These are phyloP conservation scores for Lunularia cruciata DNA, from an alignment of 225 moss, liverwort and hornwort species.

Conservation along the genomic window DNA sequence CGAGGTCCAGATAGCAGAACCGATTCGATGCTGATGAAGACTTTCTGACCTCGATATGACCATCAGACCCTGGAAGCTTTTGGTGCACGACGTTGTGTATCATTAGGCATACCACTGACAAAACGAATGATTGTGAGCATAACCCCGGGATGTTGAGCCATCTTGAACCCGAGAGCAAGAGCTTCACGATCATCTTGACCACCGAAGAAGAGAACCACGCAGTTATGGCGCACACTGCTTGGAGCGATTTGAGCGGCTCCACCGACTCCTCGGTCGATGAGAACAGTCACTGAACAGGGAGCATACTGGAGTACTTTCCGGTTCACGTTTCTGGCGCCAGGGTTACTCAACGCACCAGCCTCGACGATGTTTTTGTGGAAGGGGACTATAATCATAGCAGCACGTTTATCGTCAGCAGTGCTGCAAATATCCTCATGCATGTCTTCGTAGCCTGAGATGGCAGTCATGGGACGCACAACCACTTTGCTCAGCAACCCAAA, in stretches of 20 bases:
- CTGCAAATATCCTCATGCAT: slow-evolving; percentile 86
- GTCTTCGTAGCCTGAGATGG: slow-evolving; percentile 74
- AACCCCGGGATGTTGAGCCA: slow-evolving; percentile 74
- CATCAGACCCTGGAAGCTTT: neutral
- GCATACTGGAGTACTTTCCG: slow-evolving; percentile 65
- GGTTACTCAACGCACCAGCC: slow-evolving; percentile 57
- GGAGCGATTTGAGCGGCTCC: slow-evolving; percentile 61
- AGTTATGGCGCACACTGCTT: slow-evolving; percentile 66
- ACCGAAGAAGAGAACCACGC: slow-evolving; percentile 70
- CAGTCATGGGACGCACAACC: slow-evolving; percentile 70
- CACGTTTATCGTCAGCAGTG: slow-evolving; percentile 78
- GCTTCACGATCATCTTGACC: slow-evolving; percentile 88
- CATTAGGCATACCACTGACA: neutral
- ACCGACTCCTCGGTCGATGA: slow-evolving; percentile 75
- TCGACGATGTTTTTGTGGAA: slow-evolving; percentile 65
- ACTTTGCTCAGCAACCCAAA: slow-evolving; percentile 48
- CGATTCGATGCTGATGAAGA: slow-evolving; percentile 5
- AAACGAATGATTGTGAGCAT: slow-evolving; percentile 54
- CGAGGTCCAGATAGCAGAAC: neutral
- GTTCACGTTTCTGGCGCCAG: slow-evolving; percentile 61
- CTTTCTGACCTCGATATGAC: neutral
- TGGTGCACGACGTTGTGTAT: neutral
- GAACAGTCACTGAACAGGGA: slow-evolving; percentile 77
- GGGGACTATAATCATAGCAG: slow-evolving; percentile 65
- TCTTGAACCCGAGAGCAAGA: slow-evolving; percentile 68